Conservation (phyloP, 1,284 basidiomycete genomes). For the Thelephora terrestris region DNA sequence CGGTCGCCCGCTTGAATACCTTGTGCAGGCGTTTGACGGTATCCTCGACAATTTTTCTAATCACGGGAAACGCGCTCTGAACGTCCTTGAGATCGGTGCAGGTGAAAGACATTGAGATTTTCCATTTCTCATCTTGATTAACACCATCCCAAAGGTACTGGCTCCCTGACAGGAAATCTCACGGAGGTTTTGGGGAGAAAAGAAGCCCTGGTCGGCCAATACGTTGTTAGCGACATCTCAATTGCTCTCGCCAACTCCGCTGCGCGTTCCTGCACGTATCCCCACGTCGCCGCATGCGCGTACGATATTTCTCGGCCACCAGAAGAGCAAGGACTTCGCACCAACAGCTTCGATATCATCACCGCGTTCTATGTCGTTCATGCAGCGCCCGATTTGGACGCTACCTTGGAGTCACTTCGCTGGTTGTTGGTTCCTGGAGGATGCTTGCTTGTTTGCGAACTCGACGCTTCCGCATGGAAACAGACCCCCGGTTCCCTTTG, state of each 20-base stretch:
- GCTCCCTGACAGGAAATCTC: constrained; percentile 13
- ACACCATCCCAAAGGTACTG: constrained; percentile 6
- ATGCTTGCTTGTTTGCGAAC: constrained; percentile 10
- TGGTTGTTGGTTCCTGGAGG: constrained; percentile 15
- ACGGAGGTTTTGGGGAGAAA: constrained; percentile 13
- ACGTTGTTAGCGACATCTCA: constrained; percentile 14
- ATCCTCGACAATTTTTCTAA: constrained; percentile 4
- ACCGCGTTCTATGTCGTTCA: constrained; percentile 16
- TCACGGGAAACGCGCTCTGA: constrained; percentile 14
- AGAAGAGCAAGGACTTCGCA: constrained; percentile 12
- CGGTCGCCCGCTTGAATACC: constrained; percentile 10
- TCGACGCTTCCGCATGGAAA: constrained; percentile 12
- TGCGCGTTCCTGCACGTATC: constrained; percentile 11
- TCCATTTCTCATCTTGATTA: neutral
- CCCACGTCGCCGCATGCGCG: constrained; percentile 11
- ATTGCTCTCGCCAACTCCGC: constrained; percentile 14
- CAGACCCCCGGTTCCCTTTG: neutral
- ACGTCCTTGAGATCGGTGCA: constrained; percentile 17
- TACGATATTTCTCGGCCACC: constrained; percentile 13
- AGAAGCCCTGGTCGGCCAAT: constrained; percentile 14
- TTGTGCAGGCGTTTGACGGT: constrained; percentile 9
- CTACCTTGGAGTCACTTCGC: constrained; percentile 8
- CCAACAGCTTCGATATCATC: constrained; percentile 16
- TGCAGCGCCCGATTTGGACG: constrained; percentile 8
- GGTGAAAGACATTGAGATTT: neutral